These are phyloP conservation scores for Phaffia rhodozyma DNA, from an alignment of 1,284 basidiomycete species.

Conservation along the genomic window DNA sequence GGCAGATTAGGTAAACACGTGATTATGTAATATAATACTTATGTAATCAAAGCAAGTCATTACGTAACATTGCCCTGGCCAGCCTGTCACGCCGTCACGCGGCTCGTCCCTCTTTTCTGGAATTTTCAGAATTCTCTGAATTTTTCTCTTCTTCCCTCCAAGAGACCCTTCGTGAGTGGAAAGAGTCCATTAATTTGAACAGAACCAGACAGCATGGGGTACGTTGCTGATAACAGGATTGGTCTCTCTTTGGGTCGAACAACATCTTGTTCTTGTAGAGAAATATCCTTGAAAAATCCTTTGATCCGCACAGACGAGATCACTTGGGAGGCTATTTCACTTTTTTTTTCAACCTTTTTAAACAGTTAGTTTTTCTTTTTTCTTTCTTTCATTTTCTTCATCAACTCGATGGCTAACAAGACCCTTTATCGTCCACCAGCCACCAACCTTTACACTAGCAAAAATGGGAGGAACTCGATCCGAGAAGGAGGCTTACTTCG, in stretches of 20 bases:
- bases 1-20: no score
- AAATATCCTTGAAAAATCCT: conserved; percentile 12
- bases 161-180: background rate
- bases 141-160: background rate
- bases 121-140: background rate
- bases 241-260: background rate
- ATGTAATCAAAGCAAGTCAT: no score
- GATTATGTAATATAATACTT: no score
- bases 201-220: no score
- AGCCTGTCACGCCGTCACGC: no score
- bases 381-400: background rate
- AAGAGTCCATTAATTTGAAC: background rate
- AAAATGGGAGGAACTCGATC: conserved; percentile 85
- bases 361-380: background rate
- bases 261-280: background rate
- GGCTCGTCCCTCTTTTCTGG: no score
- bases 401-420: background rate
- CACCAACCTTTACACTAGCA: conserved; percentile 12
- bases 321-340: conserved; percentile 17
- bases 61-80: no score
- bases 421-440: background rate
- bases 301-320: conserved; percentile 15
- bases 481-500: conserved; percentile 89
- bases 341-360: background rate
- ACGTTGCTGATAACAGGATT: no score